Evolutionary conservation across 2,329 filamentous ascomycete genomes (phyloP).

Genomic region (Trichoderma cornu-damae): DNA sequence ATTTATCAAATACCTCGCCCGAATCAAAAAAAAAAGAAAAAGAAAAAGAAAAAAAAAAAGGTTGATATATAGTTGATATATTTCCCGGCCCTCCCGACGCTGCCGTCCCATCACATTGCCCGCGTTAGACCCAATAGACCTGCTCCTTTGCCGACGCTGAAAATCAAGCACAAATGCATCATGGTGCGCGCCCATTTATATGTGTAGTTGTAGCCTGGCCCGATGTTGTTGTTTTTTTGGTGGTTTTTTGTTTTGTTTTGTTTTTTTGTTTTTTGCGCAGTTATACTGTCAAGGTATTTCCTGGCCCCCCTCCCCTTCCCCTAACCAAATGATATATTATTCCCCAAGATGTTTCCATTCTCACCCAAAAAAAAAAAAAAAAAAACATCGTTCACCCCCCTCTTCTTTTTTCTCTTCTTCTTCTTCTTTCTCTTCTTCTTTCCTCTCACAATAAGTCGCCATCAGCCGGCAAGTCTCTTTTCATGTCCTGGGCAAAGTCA

Average conservation of each 20-base stretch:
- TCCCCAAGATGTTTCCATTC: background rate
- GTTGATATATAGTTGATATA: slow-evolving; percentile 19
- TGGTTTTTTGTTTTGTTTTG: no score
- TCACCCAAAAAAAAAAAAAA: no score
- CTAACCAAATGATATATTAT: slow-evolving; percentile 15
- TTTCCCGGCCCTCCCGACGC: slow-evolving; percentile 10
- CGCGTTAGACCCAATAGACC: slow-evolving; percentile 17
- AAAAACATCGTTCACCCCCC: background rate
- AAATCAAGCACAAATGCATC: slow-evolving; percentile 16
- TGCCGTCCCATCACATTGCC: slow-evolving; percentile 2
- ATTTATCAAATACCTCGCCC: background rate
- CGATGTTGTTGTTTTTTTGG: no score
- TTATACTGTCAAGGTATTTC: slow-evolving; percentile 15
- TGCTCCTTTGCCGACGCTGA: slow-evolving; percentile 13
- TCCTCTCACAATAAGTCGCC: slow-evolving; percentile 4
- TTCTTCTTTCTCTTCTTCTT: no score
- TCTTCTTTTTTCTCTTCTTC: background rate
- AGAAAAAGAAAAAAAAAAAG: no score
- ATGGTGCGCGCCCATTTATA: slow-evolving; percentile 16
- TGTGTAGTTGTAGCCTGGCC: slow-evolving; percentile 15
- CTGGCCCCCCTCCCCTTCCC: slow-evolving; percentile 2
- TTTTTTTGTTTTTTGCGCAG: slow-evolving; percentile 17
- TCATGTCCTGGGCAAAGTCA: slow-evolving; percentile 53
- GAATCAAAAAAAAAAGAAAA: background rate
- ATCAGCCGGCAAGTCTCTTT: slow-evolving; percentile 41